phyloP scores from a whole-genome alignment of 169 alveolate genomes.

The Perkinsus marinus region DNA sequence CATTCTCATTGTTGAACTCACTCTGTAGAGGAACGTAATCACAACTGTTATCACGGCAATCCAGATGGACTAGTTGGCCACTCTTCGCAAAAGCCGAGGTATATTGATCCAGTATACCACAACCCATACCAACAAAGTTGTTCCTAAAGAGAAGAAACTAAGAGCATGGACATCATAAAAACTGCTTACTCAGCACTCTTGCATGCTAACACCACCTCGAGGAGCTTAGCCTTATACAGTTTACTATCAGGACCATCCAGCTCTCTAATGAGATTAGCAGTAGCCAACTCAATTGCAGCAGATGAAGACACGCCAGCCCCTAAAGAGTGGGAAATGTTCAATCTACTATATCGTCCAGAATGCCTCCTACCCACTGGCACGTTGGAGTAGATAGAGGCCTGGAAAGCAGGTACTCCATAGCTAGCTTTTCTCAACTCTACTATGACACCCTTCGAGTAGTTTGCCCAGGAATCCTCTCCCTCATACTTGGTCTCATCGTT shows the following conservation, averaged over 20 bases:
- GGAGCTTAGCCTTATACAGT: neutral
- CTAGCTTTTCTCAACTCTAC: neutral
- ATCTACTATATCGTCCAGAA: too few species aligned
- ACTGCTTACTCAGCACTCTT: neutral
- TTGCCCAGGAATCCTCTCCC: neutral
- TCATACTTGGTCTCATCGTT: neutral
- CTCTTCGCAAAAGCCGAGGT: neutral
- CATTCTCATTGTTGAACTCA: neutral
- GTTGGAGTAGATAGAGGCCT: neutral
- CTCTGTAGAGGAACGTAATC: neutral
- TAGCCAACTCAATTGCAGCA: neutral
- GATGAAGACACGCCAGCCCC: slow-evolving; percentile 1
- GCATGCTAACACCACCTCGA: neutral
- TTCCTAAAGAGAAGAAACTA: neutral
- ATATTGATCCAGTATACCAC: neutral
- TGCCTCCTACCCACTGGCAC: neutral
- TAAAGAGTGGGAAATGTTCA: neutral
- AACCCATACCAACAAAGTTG: neutral
- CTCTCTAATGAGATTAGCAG: neutral
- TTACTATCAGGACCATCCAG: neutral
- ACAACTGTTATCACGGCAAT: neutral
- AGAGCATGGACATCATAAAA: neutral
- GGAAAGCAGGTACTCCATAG: neutral
- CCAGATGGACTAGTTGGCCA: neutral
- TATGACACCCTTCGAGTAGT: neutral